phyloP scores from a whole-genome alignment of 2,329 filamentous ascomycete species.

The Talaromyces amestolkiae region DNA sequence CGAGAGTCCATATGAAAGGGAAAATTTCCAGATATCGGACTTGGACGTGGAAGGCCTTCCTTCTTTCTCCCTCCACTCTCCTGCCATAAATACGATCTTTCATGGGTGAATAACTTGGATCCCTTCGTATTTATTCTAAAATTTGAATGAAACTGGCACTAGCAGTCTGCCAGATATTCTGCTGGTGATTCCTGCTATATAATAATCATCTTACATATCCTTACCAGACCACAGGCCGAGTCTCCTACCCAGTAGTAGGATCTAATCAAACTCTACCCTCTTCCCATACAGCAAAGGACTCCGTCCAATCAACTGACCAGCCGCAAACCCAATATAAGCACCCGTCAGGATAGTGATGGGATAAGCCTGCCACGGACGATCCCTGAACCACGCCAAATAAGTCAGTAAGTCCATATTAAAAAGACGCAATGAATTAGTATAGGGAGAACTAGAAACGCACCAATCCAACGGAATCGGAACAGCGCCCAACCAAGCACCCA shows the following conservation, averaged over 20 bases:
- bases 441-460: conserved; percentile 42
- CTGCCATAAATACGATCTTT: not conserved
- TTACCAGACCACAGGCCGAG: too few species aligned
- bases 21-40: too few species aligned
- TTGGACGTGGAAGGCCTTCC: too few species aligned
- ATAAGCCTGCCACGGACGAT: conserved; percentile 98
- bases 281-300: conserved; percentile 26
- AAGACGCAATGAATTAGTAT: not conserved
- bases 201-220: not conserved
- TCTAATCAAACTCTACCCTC: conserved; percentile 18
- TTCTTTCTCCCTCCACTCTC: not conserved
- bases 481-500: conserved; percentile 90
- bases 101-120: not conserved
- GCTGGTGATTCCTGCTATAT: not conserved
- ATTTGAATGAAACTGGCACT: not conserved
- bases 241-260: not conserved
- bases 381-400: conserved; percentile 47
- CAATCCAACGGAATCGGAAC: conserved; percentile 95
- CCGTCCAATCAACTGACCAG: conserved; percentile 51
- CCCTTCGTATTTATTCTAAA: not conserved
- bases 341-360: conserved; percentile 87
- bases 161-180: not conserved
- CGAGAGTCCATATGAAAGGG: too few species aligned
- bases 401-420: not conserved
- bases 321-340: conserved; percentile 71